Percentiles rank a stretch among this genome's conserved stretches.
Evolutionary conservation across 108 stramenopile species (phyloP).

Genomic region (Skeletonema potamos): DNA sequence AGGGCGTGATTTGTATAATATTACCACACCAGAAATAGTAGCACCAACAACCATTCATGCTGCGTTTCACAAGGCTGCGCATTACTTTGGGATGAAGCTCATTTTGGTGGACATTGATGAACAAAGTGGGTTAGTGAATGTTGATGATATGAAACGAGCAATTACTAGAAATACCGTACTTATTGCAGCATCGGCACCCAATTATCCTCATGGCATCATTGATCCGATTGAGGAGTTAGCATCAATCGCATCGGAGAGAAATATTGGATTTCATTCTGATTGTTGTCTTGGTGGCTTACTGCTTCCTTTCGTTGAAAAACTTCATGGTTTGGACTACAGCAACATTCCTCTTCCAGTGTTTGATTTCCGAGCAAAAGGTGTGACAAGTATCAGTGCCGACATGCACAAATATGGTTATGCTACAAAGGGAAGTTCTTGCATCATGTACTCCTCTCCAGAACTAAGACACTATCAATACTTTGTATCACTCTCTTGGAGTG

Average conservation of each 20-base stretch:
- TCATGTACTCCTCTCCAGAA: constrained; percentile 62
- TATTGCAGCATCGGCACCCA: constrained; percentile 82
- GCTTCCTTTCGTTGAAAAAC: constrained; percentile 68
- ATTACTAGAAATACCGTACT: constrained; percentile 81
- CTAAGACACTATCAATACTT: constrained; percentile 57
- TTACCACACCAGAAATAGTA: constrained; percentile 76
- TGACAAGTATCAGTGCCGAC: constrained; percentile 86
- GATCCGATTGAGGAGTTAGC: constrained; percentile 67
- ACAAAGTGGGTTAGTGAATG: constrained; percentile 45
- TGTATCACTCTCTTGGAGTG: constrained; percentile 69
- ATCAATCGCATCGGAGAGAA: constrained; percentile 50
- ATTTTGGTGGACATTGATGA: constrained; percentile 71
- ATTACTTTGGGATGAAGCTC: constrained; percentile 71
- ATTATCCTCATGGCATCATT: constrained; percentile 83
- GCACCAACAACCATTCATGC: constrained; percentile 81
- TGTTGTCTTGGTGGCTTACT: constrained; percentile 91
- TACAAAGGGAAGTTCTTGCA: constrained; percentile 84
- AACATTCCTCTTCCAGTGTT: constrained; percentile 48
- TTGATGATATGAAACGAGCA: constrained; percentile 35
- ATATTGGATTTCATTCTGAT: constrained; percentile 89
- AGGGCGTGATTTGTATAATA: constrained; percentile 49
- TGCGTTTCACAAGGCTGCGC: constrained; percentile 85
- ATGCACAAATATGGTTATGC: constrained; percentile 94
- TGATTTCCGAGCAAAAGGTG: constrained; percentile 80
- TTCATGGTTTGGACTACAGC: neutral